phyloP scores from a whole-genome alignment of 495 filamentous ascomycete species.

The Physcia stellaris region DNA sequence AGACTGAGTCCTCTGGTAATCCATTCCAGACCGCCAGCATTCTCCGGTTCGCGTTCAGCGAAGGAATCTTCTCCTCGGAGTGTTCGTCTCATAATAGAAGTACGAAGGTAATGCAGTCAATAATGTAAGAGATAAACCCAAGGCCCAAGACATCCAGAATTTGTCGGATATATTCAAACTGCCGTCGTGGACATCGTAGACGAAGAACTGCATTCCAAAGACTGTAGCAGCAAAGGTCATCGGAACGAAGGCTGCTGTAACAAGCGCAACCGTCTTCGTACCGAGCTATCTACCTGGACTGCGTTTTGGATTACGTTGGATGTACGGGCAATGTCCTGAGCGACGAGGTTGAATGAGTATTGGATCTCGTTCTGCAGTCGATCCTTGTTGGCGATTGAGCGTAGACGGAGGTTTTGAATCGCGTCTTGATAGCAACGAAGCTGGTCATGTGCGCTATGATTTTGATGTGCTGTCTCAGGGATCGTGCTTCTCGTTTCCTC shows the following conservation, averaged over 20 bases:
- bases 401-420: slow-evolving; percentile 15
- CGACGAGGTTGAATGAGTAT: slow-evolving; percentile 24
- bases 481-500: background rate
- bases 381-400: slow-evolving; percentile 17
- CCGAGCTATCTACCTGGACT: background rate
- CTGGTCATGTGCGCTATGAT: slow-evolving; percentile 10
- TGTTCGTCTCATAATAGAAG: no score
- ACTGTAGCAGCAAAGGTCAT: background rate
- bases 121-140: background rate
- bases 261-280: background rate
- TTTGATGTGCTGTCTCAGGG: background rate
- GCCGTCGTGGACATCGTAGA: background rate
- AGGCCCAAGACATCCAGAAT: background rate
- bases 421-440: slow-evolving; percentile 17
- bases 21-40: no score
- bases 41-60: no score
- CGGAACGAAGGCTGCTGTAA: background rate
- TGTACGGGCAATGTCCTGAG: slow-evolving; percentile 20
- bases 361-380: slow-evolving; percentile 22
- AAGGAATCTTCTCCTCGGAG: no score
- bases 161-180: background rate
- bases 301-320: slow-evolving; percentile 13
- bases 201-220: background rate
- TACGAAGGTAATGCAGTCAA: no score
- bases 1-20: no score